Conservation (phyloP, 257 asterid species). For the Nyctanthes arbortristis region DNA sequence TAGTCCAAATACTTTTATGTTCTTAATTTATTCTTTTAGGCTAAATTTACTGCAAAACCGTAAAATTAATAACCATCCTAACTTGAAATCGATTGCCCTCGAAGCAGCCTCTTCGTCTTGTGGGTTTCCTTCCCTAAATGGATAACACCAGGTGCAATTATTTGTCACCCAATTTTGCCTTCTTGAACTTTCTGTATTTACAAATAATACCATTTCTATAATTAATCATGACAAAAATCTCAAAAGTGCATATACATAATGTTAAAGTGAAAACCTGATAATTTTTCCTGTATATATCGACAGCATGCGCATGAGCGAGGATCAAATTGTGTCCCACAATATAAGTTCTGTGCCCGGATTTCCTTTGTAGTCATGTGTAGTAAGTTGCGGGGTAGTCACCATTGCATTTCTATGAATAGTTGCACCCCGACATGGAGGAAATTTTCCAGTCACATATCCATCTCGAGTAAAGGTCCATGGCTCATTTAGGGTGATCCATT, state of each 20-base stretch:
- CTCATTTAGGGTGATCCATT: conserved; percentile 46
- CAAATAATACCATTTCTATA: neutral
- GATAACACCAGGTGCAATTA: neutral
- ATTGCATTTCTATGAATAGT: neutral
- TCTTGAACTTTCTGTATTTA: conserved; percentile 8
- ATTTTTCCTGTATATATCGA: conserved; percentile 6
- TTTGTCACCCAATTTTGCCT: conserved; percentile 18
- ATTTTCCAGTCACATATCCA: conserved; percentile 20
- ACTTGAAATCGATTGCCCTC: conserved; percentile 15
- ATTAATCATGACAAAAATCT: neutral
- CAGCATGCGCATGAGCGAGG: conserved; percentile 18
- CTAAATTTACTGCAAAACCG: neutral
- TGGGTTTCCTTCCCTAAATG: neutral
- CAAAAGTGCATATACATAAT: too few relatives aligned
- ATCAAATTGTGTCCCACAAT: conserved; percentile 14
- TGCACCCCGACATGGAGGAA: conserved; percentile 30
- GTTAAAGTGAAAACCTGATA: too few relatives aligned
- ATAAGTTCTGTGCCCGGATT: conserved; percentile 17
- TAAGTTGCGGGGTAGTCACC: neutral
- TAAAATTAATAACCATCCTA: conserved; percentile 18
- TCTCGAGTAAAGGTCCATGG: conserved; percentile 20
- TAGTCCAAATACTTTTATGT: too few relatives aligned
- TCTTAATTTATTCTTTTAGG: too few relatives aligned
- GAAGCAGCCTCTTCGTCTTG: conserved; percentile 11
- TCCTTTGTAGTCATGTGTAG: too few relatives aligned